Percentiles rank a stretch among this genome's conserved stretches.
Evolutionary conservation across 768 basidiomycete genomes (phyloP).

Genomic region (Collybia sp.): DNA sequence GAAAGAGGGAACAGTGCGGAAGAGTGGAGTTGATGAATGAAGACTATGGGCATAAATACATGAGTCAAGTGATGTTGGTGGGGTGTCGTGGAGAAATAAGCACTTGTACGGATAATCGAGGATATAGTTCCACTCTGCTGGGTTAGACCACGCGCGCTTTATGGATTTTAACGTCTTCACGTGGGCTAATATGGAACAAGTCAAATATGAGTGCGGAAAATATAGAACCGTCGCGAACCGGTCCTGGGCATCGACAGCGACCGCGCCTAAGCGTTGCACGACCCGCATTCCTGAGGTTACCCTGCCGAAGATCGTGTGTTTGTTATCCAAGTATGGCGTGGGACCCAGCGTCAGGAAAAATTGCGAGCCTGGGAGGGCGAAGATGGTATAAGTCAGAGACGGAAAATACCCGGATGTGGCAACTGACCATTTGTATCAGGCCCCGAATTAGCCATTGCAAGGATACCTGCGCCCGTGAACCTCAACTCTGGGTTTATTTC

Average conservation of each 20-base stretch:
- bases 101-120: background rate
- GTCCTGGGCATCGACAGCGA: slow-evolving; percentile 86
- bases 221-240: slow-evolving; percentile 42
- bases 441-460: slow-evolving; percentile 97
- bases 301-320: slow-evolving; percentile 89
- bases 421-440: slow-evolving; percentile 79
- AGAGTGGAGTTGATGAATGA: slow-evolving; percentile 1
- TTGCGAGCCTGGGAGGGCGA: slow-evolving; percentile 68
- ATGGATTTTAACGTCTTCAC: slow-evolving; percentile 87
- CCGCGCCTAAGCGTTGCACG: slow-evolving; percentile 86
- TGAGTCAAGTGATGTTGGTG: slow-evolving; percentile 10
- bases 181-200: slow-evolving; percentile 32
- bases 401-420: slow-evolving; percentile 48
- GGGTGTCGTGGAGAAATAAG: background rate
- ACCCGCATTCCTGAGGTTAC: slow-evolving; percentile 91
- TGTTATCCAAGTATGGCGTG: slow-evolving; percentile 80
- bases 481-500: slow-evolving; percentile 88
- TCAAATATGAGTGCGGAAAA: slow-evolving; percentile 2
- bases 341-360: slow-evolving; percentile 88
- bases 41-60: slow-evolving; percentile 1
- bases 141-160: slow-evolving; percentile 50
- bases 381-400: slow-evolving; percentile 22
- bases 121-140: background rate
- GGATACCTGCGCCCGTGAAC: slow-evolving; percentile 94
- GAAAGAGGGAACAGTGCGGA: slow-evolving; percentile 5